Base-by-base conservation (phyloP, 768 basidiomycete genomes). In the Xerocomellus intermedius region DNA sequence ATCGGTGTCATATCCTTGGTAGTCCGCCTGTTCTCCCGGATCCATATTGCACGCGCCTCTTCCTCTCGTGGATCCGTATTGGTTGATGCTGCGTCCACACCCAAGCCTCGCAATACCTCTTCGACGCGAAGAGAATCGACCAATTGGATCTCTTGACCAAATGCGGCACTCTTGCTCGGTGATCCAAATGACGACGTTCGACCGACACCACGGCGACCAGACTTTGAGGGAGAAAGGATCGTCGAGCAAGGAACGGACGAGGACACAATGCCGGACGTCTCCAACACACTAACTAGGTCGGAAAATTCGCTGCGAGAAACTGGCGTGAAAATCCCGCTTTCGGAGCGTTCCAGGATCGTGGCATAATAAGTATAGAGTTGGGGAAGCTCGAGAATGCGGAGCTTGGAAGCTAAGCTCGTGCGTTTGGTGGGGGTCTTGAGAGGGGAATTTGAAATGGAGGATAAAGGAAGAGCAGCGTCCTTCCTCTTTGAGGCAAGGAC, bases 241-340 rank as follows among this genome's bases (percentile, higher is more conserved):
- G 63, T 56, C 48, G 66, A 48, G 56, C 66, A 50, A 68, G 73
- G 12, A 72, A 4, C 79, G 59, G 46, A 61, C n/a, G 58, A 59
- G 0, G 77, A 74, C 9, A 87, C 71, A 8, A 90, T 74, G 2
- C 91, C 91, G 8, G 81, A 78, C 4, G 86, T 88, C 70, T 94
- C 91, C 36, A 94, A 72, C 45, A 92, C 73, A 24, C 82, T 79
- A 1, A 88, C 64, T 4, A 93, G 75, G 60, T 94, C 91, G 0
- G 77, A 74, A 59, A 94, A 91, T 62, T 92, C 90, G 65, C 82
- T 88, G 9, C 87, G 78, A 10, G 86, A 88, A 2, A 87, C 88
- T 4, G 86, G 77, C 3, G 79, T 73, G 57, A 90, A 86, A 5
- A 82, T 66, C 16, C 78, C 79, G 16, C 72, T 74, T 21, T 82